Base-by-base conservation (phyloP, 495 filamentous ascomycete genomes). In the Hypoxylon fuscum region DNA sequence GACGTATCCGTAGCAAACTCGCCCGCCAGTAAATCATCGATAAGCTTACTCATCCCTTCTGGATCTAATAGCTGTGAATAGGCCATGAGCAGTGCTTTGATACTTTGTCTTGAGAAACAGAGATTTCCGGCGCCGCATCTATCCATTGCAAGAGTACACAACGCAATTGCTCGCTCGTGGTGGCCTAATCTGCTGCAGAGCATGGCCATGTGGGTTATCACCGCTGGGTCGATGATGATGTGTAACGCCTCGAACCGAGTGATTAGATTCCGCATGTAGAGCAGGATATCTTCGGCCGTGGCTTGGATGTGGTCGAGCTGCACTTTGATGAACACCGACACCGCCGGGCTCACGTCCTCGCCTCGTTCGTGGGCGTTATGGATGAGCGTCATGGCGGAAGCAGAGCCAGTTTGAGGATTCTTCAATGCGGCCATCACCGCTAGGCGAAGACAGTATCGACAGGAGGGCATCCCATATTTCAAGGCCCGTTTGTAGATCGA, bases 371-470 rank as follows among this genome's bases (percentile, higher is more conserved):
- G 62, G 0, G 74, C 75, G 9, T 43, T 42, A 7, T 57, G 63
- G 1, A 84, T 70, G 9, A 82, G 57, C 17, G 29, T 20, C 12
- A 73, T 68, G 2, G 76, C 69, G 20, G 46, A 54, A 14, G 50
- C 37, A 23, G 57, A 37, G 11, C 66, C 58, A 15, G 42, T 27
- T 1, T 51, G 31, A 2, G 64, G 40, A n/a, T 52, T 50, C 20
- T 54, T 53, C 49, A 81, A 55, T 7, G 69, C 64, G 10, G 81
- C 81, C 17, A 69, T 62, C 14, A 82, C 69, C 15, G 78, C 80
- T 7, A 80, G 50, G 8, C 66, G 65, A 2, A 81, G 66, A 45
- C 73, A 73, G 7, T 68, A 62, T 3, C 40, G 18, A 11, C 62
- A 68, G 32, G 60, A 64, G 0, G 66, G 71, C 73, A 79, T 72